These are phyloP conservation scores for Rhynchosporium agropyri DNA, from an alignment of 2,329 filamentous ascomycete genomes.

Conservation along the genomic window DNA sequence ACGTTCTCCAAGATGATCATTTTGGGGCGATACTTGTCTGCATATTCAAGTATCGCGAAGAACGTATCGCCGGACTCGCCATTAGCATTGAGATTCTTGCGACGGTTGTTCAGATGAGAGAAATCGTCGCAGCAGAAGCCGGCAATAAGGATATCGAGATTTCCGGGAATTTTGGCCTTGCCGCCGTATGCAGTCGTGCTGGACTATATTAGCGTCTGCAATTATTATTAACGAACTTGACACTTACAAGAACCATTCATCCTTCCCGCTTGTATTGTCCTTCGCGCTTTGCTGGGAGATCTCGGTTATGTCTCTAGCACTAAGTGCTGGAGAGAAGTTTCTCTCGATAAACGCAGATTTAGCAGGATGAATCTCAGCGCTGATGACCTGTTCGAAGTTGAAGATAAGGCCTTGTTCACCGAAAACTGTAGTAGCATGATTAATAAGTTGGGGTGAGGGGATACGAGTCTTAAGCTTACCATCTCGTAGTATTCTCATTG, in stretches of 20 bases:
- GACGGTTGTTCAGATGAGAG: constrained; percentile 63
- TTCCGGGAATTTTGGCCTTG: constrained; percentile 55
- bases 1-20: constrained; percentile 78
- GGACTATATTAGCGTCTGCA: constrained; percentile 12
- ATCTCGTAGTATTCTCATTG: constrained; percentile 8
- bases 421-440: not conserved
- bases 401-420: not conserved
- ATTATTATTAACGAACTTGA: constrained; percentile 20
- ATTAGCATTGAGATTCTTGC: constrained; percentile 53
- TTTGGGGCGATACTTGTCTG: constrained; percentile 56
- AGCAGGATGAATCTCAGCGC: constrained; percentile 63
- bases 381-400: constrained; percentile 57
- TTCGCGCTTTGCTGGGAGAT: constrained; percentile 39
- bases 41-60: constrained; percentile 61
- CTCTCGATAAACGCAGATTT: constrained; percentile 67
- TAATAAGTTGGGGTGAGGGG: not conserved
- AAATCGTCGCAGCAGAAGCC: constrained; percentile 79
- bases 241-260: not conserved
- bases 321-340: constrained; percentile 54
- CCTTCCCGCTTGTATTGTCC: too few species aligned
- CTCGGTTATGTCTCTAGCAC: constrained; percentile 64
- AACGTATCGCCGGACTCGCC: constrained; percentile 71
- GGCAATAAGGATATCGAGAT: constrained; percentile 67
- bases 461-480: not conserved
- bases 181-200: constrained; percentile 70